Percentiles rank a stretch among this genome's conserved stretches.
phyloP scores from a whole-genome alignment of 768 basidiomycete genomes.

The Tubosaeta sp. region DNA sequence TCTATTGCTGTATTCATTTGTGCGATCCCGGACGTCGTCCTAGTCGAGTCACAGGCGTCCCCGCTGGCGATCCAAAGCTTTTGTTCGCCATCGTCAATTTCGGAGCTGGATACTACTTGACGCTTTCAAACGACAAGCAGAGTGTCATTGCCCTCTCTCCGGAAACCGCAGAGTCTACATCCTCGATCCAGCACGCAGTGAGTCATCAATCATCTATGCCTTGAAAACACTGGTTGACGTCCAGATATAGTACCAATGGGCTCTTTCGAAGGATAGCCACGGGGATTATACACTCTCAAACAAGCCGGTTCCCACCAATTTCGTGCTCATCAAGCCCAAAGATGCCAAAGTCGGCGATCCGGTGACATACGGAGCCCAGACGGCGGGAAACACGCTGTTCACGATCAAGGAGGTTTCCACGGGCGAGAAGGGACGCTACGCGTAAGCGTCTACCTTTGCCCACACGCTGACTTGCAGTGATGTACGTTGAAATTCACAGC shows the following conservation, averaged over 20 bases:
- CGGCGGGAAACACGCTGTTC: slow-evolving; percentile 2
- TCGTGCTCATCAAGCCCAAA: neutral
- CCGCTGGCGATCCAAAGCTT: neutral
- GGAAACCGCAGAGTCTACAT: neutral
- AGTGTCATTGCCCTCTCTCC: neutral
- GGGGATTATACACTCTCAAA: slow-evolving; percentile 7
- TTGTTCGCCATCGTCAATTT: slow-evolving; percentile 7
- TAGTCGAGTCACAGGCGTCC: neutral
- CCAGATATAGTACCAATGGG: slow-evolving; percentile 7
- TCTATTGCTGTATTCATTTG: too few relatives aligned
- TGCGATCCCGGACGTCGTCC: too few relatives aligned
- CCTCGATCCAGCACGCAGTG: neutral
- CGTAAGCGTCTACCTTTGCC: neutral
- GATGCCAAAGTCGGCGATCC: neutral
- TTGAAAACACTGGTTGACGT: neutral
- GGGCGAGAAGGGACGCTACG: slow-evolving; percentile 3
- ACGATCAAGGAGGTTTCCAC: neutral
- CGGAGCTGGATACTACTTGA: slow-evolving; percentile 7
- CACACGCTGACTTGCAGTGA: neutral
- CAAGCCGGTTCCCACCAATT: neutral
- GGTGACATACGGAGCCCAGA: slow-evolving; percentile 2
- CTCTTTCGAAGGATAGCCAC: neutral
- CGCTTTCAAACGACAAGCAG: neutral
- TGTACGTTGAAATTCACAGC: neutral
- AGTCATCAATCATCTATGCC: neutral